Percentiles rank a stretch among this genome's conserved stretches.
phyloP scores from a whole-genome alignment of 768 basidiomycete species.

The Lactifluus subvellereus region DNA sequence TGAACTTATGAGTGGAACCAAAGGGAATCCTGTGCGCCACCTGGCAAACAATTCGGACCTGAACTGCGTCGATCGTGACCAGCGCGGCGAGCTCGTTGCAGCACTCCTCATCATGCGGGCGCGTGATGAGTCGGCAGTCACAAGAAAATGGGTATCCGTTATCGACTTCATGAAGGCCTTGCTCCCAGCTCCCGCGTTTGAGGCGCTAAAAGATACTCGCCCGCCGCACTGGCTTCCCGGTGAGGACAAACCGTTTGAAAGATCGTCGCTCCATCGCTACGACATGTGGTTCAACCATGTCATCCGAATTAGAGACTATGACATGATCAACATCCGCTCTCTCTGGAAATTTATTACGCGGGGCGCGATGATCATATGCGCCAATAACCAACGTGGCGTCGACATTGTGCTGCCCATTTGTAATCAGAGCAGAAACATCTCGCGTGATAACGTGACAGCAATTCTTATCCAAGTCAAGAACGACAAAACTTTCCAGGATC shows the following conservation, averaged over 20 bases:
- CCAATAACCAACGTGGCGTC: background rate
- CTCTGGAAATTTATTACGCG: background rate
- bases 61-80: background rate
- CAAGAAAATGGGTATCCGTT: background rate
- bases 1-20: background rate
- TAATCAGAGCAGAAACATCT: background rate
- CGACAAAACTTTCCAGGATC: no score
- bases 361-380: background rate
- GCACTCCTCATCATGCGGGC: background rate
- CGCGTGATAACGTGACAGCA: background rate
- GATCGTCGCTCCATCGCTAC: background rate
- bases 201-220: background rate
- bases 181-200: background rate
- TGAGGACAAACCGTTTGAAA: background rate
- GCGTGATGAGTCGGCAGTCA: background rate
- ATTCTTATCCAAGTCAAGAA: background rate
- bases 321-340: background rate
- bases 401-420: background rate
- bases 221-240: background rate
- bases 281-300: background rate
- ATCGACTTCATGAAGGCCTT: background rate
- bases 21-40: background rate
- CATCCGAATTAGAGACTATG: background rate
- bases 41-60: background rate
- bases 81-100: background rate